A percentile compares a stretch with the other conserved stretches of the same genome.
phyloP scores from a whole-genome alignment of 2,329 filamentous ascomycete species.

The Colletotrichum simmondsii region DNA sequence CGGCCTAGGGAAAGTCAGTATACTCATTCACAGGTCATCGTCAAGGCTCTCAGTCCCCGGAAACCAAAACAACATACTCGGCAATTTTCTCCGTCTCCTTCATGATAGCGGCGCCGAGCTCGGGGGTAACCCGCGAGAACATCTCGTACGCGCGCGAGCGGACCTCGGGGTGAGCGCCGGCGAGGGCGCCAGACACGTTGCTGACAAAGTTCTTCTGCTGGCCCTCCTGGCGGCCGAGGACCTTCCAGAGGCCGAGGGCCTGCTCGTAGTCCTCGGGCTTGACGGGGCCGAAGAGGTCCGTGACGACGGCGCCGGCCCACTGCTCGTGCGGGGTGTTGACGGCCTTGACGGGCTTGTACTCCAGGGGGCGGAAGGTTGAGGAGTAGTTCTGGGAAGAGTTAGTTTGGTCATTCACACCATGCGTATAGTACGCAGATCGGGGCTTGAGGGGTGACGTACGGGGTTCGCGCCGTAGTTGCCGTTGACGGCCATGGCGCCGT shows the following conservation, averaged over 20 bases:
- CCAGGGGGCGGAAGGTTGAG: slow-evolving; percentile 55
- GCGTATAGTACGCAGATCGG: neutral
- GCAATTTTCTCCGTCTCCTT: slow-evolving; percentile 61
- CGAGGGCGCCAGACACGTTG: slow-evolving; percentile 69
- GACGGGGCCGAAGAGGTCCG: slow-evolving; percentile 56
- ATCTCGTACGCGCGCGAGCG: slow-evolving; percentile 69
- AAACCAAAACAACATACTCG: slow-evolving; percentile 29
- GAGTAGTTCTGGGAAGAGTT: slow-evolving; percentile 58
- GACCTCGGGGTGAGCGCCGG: slow-evolving; percentile 63
- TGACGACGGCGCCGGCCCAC: slow-evolving; percentile 58
- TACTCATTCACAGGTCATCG: neutral
- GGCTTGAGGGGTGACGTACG: neutral
- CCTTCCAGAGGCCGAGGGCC: slow-evolving; percentile 59
- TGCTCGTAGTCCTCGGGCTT: slow-evolving; percentile 62
- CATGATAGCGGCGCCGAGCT: slow-evolving; percentile 63
- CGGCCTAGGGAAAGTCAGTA: slow-evolving; percentile 15
- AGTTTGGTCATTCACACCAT: neutral
- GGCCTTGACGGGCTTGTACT: slow-evolving; percentile 54
- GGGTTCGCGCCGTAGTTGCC: slow-evolving; percentile 70
- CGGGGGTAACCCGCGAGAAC: slow-evolving; percentile 66
- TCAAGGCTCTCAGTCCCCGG: neutral
- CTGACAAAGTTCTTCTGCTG: slow-evolving; percentile 71
- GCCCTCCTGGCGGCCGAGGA: slow-evolving; percentile 58
- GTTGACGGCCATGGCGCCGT: slow-evolving; percentile 78
- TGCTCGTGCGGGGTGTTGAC: slow-evolving; percentile 55